Base-by-base conservation (phyloP, 352 stramenopile genomes). In the Globisporangium orthogonon region DNA sequence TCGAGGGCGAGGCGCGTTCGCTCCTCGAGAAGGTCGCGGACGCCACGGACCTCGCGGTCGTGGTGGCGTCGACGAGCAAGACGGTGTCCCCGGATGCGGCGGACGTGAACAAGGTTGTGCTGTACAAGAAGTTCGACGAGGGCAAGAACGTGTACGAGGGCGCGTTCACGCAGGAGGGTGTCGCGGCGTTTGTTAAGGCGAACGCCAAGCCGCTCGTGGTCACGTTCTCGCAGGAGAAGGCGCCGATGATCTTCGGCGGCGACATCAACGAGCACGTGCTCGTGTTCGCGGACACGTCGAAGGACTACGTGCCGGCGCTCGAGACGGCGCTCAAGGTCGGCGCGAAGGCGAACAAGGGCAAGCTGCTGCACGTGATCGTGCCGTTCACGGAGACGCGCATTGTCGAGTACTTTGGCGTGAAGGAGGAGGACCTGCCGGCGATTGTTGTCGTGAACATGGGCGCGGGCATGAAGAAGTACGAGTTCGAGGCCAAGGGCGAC, bases 381-480 rank as follows among this genome's bases (percentile, higher is more conserved):
- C 84, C 84, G 48, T 70, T 74, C 60, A 86, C 79, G 23, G 91
- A 98, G 74, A 81, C 79, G 43, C 89, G 89, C 49, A 90, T 98
- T 33, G 70, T 98, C 39, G 89, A 97, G 48, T 98, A 97, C 84
- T 98, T 98, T 58, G 91, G 86, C 58, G 65, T 98, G 33, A 88
- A 82, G 65, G 71, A 86, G 31, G 86, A 82, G 33, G 80, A 96
- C 60, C 67, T 98, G 50, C 94, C 94, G 30, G 73, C 77, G 23
- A 63, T 94, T 14, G 75, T 97, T 37, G 66, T 98, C 41, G 88
- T 95, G 37, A 93, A 97, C 73, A 97, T 98, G 90, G 73, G 62
- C 50, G 77, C 69, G 39, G 76, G 79, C 67, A 97, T 98, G 76
- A 97, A 98, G 86, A 98, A 98, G 84, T 98, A 82, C 71, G 63